Evolutionary conservation across 257 asterid species (phyloP), one percentile per base, ranked within the genome.

Genomic region (Sherardia arvensis): DNA sequence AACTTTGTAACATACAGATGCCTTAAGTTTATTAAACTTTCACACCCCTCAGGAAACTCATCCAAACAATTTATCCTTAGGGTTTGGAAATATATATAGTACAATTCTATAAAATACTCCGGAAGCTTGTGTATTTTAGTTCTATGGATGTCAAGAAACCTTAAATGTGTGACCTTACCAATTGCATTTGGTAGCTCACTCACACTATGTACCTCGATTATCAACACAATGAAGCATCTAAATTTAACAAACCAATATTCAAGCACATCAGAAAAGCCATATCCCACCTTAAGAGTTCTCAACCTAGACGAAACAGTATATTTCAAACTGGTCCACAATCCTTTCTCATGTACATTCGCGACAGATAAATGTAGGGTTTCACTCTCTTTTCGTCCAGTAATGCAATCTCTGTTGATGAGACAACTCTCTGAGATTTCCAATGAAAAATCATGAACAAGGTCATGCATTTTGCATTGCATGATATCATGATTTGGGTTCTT

Each of bases 371-470:
- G 59, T n/a, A 53, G 18, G 2, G 59, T 30, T 53, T 22, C 32
- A 53, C 22, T 22, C 8, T 12, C 8, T 22, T 4, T 53, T 17
- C 18, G 22, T 8, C 3, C 23, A n/a, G 23, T 18, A 27, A 7
- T 53, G 9, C n/a, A 1, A 8, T 25, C 59, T 8, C 23, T n/a
- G 5, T 53, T 9, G 26, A 25, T n/a, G 59, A 8, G 11, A 10
- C 26, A 4, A 53, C 25, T 25, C 0, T 25, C 59, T n/a, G 23
- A 53, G 34, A 55, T 28, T 2, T 68, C 49, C 3, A 48, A 60
- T 7, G 74, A 78, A 56, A 73, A 18, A 54, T 73, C 72, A 47
- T 77, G 82, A 51, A n/a, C n/a, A n/a, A n/a, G n/a, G n/a, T n/a
- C n/a, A n/a, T n/a, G n/a, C n/a, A n/a, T n/a, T n/a, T n/a, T 74